Base-by-base conservation (phyloP, 2,329 filamentous ascomycete genomes). In the Sclerotinia trifoliorum region DNA sequence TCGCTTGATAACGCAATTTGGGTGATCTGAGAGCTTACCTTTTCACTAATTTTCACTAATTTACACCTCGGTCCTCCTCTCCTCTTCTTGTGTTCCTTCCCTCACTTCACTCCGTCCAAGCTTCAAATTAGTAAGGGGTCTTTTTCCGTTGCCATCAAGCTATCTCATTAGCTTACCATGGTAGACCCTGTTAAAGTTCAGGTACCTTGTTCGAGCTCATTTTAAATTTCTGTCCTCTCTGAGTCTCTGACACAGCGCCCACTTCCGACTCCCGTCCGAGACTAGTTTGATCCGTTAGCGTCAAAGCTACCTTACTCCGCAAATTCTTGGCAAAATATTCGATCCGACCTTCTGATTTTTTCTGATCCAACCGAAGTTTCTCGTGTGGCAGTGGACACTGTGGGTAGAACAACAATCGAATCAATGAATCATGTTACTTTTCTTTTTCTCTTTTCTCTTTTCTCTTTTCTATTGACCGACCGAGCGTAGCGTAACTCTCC, bases 261-360 rank as follows among this genome's bases (percentile, higher is more conserved):
- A 11, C 58, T 61, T 61, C 58, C 58, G 44, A 24, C 26, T 61
- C 58, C 58, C 58, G 44, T 48, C 58, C 44, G 58, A 61, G 58
- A 35, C 32, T 49, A 6, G 3, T 32, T 35, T 61, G n/a, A 26
- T 24, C 55, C 58, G n/a, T 35, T 61, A 61, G 58, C 26, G 44
- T 21, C 17, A n/a, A 49, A 35, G 26, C 13, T 49, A 17, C 7
- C 10, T 11, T 17, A 61, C 26, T 49, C 44, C 58, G 26, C 21
- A 61, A 61, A 49, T 44, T 3, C 58, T 61, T 61, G 58, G 58
- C 58, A 32, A 17, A 24, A 5, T 10, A 35, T 35, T 6, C 35
- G 2, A 48, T 35, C 26, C 29, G 44, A 26, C 32, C 55, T 57
- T 57, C n/a, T n/a, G n/a, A 39, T 13, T 35, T 35, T 56, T 56